Conservation (phyloP, 768 basidiomycete species). For the Tephrocybe sp. region DNA sequence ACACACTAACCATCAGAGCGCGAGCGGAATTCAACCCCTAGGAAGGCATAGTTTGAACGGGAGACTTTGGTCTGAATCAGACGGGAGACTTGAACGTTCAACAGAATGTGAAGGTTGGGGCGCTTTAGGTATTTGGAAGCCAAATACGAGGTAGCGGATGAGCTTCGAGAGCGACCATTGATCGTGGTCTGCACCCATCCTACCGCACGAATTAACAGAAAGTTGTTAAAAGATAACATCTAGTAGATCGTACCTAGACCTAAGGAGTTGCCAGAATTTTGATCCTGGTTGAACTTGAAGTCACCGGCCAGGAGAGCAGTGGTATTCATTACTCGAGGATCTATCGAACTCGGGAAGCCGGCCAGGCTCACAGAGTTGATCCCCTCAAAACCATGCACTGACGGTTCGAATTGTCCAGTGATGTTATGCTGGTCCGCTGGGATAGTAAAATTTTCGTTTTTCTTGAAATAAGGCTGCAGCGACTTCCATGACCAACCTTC, state of each 20-base stretch:
- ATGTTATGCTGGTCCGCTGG: slow-evolving; percentile 26
- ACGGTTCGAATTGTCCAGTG: slow-evolving; percentile 26
- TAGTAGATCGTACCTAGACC: slow-evolving; percentile 20
- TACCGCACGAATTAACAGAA: background rate
- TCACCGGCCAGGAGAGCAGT: slow-evolving; percentile 17
- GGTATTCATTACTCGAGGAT: slow-evolving; percentile 22
- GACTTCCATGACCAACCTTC: background rate
- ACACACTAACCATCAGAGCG: slow-evolving; percentile 1
- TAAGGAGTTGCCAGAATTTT: slow-evolving; percentile 18
- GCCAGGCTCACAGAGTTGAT: slow-evolving; percentile 21
- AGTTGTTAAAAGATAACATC: too few species aligned
- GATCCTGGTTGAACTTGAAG: slow-evolving; percentile 17
- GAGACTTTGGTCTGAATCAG: slow-evolving; percentile 4
- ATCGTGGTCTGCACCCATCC: slow-evolving; percentile 22
- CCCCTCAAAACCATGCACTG: slow-evolving; percentile 24
- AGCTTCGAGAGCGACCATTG: slow-evolving; percentile 19
- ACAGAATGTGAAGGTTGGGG: slow-evolving; percentile 6
- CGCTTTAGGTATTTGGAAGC: slow-evolving; percentile 3
- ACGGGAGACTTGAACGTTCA: slow-evolving; percentile 3
- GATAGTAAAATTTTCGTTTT: slow-evolving; percentile 21
- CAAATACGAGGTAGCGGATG: slow-evolving; percentile 24
- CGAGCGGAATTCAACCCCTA: slow-evolving; percentile 1
- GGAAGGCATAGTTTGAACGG: background rate
- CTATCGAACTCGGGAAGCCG: slow-evolving; percentile 19
- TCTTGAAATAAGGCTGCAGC: background rate